Evolutionary conservation across 2,329 filamentous ascomycete genomes (phyloP).

Genomic region (Pseudogymnoascus verrucosus): DNA sequence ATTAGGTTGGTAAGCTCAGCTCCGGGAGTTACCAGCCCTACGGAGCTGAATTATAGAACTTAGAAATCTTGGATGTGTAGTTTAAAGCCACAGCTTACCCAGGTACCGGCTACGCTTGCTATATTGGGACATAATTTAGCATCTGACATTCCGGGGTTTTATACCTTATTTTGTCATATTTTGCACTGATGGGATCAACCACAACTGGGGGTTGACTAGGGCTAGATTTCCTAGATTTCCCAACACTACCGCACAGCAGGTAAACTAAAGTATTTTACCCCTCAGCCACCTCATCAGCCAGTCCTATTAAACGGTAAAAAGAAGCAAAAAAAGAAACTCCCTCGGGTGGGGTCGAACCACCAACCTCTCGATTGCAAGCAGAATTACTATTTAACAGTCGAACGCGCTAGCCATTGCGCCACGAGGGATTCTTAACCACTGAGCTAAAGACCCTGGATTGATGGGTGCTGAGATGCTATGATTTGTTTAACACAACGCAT

Average conservation of each 20-base stretch:
- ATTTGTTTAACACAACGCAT: not conserved
- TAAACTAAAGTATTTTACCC: too few relatives aligned
- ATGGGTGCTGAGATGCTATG: not conserved
- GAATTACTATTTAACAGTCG: slow-evolving; percentile 7
- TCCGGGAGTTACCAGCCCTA: not conserved
- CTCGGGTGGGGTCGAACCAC: slow-evolving; percentile 10
- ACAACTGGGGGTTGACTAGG: not conserved
- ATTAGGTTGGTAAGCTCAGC: not conserved
- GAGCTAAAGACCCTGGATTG: not conserved
- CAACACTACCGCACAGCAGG: not conserved
- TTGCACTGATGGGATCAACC: not conserved
- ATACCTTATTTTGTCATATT: not conserved
- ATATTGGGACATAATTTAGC: not conserved
- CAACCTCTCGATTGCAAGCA: slow-evolving; percentile 9
- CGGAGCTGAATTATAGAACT: not conserved
- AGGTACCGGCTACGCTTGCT: not conserved
- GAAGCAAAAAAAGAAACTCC: not conserved
- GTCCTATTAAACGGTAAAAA: too few relatives aligned
- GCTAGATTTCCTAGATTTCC: not conserved
- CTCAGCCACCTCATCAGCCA: too few relatives aligned
- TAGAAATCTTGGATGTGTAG: not conserved
- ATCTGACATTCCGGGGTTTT: not conserved
- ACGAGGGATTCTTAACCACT: slow-evolving; percentile 9
- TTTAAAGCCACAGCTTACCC: not conserved
- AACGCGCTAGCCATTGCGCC: slow-evolving; percentile 11